A percentile compares a stretch with the other conserved stretches of the same genome.
Evolutionary conservation across 2,329 filamentous ascomycete genomes (phyloP).

Genomic region (Rutstroemia sp.): DNA sequence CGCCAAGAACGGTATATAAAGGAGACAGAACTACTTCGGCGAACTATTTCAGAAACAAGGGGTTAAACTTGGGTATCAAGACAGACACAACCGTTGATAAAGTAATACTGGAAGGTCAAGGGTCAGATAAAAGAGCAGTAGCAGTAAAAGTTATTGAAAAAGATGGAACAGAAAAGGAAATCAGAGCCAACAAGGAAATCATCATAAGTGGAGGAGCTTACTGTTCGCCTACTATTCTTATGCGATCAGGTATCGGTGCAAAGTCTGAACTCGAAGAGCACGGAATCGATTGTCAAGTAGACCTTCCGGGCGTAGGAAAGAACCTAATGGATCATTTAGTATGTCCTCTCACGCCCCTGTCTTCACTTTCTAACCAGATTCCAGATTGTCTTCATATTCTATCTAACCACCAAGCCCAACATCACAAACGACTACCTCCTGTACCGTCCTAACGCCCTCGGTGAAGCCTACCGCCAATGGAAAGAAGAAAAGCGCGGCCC

Average conservation of each 20-base stretch:
- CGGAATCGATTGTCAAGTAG: slow-evolving; percentile 43
- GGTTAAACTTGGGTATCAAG: slow-evolving; percentile 33
- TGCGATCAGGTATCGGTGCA: slow-evolving; percentile 39
- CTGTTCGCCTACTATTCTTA: slow-evolving; percentile 40
- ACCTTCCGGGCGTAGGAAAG: slow-evolving; percentile 56
- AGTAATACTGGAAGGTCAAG: slow-evolving; percentile 37
- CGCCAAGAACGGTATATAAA: slow-evolving; percentile 42
- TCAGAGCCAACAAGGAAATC: slow-evolving; percentile 39
- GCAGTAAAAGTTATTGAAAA: slow-evolving; percentile 38
- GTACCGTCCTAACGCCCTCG: slow-evolving; percentile 45
- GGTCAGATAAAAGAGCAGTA: slow-evolving; percentile 35
- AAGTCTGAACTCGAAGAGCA: slow-evolving; percentile 33
- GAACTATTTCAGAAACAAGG: slow-evolving; percentile 40
- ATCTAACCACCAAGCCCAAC: slow-evolving; percentile 44
- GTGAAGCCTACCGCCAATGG: slow-evolving; percentile 46
- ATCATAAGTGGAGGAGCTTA: slow-evolving; percentile 41
- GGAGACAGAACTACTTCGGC: slow-evolving; percentile 46
- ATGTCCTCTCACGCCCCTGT: slow-evolving; percentile 5
- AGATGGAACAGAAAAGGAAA: slow-evolving; percentile 32
- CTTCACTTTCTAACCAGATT: slow-evolving; percentile 3
- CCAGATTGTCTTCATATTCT: slow-evolving; percentile 52
- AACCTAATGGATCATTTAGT: slow-evolving; percentile 53
- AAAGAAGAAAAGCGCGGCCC: slow-evolving; percentile 50
- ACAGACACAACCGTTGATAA: slow-evolving; percentile 45
- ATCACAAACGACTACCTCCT: slow-evolving; percentile 50